A percentile compares a stretch with the other conserved stretches of the same genome.
Conservation (phyloP, 148 eudicot species). For the Fagopyrum homotropicum region DNA sequence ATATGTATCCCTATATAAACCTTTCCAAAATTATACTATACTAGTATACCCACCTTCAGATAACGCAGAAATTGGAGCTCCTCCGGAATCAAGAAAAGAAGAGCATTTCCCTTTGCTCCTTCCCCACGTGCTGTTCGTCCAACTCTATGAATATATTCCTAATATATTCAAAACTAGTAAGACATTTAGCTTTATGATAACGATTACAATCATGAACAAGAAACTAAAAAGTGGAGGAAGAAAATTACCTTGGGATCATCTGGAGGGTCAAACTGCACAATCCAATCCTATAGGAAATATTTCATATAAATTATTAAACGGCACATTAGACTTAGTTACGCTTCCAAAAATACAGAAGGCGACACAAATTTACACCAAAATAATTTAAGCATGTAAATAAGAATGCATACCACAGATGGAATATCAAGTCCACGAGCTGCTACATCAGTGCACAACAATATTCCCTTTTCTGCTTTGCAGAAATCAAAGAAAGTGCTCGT, state of each 20-base stretch:
- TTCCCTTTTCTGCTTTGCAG: conserved; percentile 76
- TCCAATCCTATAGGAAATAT: conserved; percentile 61
- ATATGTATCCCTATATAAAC: no score
- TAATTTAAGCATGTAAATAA: not conserved
- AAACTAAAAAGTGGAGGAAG: not conserved
- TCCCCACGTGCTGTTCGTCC: conserved; percentile 99
- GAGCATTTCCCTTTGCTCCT: conserved; percentile 85
- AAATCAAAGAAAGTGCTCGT: conserved; percentile 71
- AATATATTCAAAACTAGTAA: conserved; percentile 8
- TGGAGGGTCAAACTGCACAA: conserved; percentile 95
- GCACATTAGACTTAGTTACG: not conserved
- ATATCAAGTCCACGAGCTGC: conserved; percentile 54
- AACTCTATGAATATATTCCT: conserved; percentile 97
- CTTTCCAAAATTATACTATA: no score
- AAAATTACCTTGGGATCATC: conserved; percentile 81
- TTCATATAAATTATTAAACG: not conserved
- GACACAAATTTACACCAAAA: no score
- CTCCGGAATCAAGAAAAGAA: conserved; percentile 86
- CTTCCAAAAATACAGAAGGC: no score
- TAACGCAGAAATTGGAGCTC: conserved; percentile 77
- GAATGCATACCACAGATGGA: conserved; percentile 22
- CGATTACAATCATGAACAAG: not conserved
- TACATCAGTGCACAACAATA: conserved; percentile 76
- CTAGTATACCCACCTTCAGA: conserved; percentile 51
- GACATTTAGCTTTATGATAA: not conserved